These are phyloP conservation scores for Trichoderma virens DNA, from an alignment of 495 filamentous ascomycete genomes.

Conservation along the genomic window DNA sequence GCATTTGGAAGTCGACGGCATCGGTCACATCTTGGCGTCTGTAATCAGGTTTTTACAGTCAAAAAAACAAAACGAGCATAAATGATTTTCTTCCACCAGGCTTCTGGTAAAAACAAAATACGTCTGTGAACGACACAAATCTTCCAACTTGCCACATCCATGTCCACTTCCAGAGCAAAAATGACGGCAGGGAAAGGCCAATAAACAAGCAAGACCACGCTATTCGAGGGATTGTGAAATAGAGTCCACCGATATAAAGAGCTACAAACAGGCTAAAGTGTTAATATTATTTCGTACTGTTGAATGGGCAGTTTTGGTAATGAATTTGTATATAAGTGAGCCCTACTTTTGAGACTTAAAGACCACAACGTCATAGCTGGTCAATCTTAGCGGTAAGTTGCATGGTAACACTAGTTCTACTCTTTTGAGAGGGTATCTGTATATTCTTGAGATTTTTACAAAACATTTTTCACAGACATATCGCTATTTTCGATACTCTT, in stretches of 20 bases:
- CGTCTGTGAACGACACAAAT: neutral
- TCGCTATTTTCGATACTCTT: neutral
- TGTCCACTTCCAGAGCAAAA: neutral
- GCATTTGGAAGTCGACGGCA: slow-evolving; percentile 50
- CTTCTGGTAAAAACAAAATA: neutral
- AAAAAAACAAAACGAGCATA: slow-evolving; percentile 39
- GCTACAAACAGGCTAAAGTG: neutral
- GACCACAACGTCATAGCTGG: neutral
- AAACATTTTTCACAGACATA: neutral
- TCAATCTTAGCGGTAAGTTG: too few species aligned
- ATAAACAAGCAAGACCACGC: neutral
- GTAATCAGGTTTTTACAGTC: slow-evolving; percentile 51
- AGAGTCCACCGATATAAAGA: too few species aligned
- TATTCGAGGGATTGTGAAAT: too few species aligned
- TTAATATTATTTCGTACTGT: neutral
- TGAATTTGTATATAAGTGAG: too few species aligned
- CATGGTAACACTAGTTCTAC: too few species aligned
- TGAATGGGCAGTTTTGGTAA: too few species aligned
- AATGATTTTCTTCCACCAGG: slow-evolving; percentile 17
- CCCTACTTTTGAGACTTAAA: neutral
- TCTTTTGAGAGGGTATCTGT: neutral
- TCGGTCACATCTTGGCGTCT: slow-evolving; percentile 51
- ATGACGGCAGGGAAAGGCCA: neutral
- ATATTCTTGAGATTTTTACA: neutral
- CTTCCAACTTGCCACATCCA: neutral